Evolutionary conservation across 805 yeast species (phyloP).

Genomic region (Schwanniomyces polymorphus): DNA sequence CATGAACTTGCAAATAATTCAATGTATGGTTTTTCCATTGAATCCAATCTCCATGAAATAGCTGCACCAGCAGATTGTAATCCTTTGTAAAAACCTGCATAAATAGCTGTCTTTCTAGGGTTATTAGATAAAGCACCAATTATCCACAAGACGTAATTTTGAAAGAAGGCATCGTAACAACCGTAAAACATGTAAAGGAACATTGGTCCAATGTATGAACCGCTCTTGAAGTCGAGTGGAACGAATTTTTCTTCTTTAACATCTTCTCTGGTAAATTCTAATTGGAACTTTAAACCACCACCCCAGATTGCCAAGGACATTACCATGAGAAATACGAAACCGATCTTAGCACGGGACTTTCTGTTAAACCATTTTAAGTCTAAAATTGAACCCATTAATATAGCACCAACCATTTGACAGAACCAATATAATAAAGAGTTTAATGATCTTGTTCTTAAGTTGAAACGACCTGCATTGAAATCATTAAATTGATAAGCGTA

Average conservation of each 20-base stretch:
- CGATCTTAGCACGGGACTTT: constrained; percentile 46
- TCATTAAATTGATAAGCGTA: constrained; percentile 65
- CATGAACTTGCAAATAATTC: constrained; percentile 50
- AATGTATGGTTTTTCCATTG: constrained; percentile 35
- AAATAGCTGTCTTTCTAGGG: constrained; percentile 53
- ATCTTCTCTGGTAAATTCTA: constrained; percentile 38
- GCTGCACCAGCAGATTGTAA: constrained; percentile 67
- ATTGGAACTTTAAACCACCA: constrained; percentile 54
- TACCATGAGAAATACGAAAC: constrained; percentile 40
- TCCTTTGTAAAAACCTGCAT: constrained; percentile 64
- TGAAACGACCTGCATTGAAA: constrained; percentile 55
- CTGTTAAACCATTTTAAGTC: constrained; percentile 45
- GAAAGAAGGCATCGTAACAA: constrained; percentile 58
- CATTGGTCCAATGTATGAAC: constrained; percentile 55
- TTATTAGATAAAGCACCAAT: constrained; percentile 61
- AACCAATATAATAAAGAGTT: constrained; percentile 63
- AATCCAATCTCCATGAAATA: constrained; percentile 58
- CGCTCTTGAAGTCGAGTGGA: constrained; percentile 47
- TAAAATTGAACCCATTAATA: constrained; percentile 45
- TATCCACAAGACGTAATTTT: constrained; percentile 56
- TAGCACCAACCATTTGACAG: constrained; percentile 59
- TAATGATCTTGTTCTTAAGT: constrained; percentile 59
- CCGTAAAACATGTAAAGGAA: constrained; percentile 66
- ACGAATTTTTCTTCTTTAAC: constrained; percentile 17
- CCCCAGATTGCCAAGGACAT: constrained; percentile 55